These are phyloP conservation scores for Huntiella decipiens DNA, from an alignment of 2,329 filamentous ascomycete species.

Conservation along the genomic window DNA sequence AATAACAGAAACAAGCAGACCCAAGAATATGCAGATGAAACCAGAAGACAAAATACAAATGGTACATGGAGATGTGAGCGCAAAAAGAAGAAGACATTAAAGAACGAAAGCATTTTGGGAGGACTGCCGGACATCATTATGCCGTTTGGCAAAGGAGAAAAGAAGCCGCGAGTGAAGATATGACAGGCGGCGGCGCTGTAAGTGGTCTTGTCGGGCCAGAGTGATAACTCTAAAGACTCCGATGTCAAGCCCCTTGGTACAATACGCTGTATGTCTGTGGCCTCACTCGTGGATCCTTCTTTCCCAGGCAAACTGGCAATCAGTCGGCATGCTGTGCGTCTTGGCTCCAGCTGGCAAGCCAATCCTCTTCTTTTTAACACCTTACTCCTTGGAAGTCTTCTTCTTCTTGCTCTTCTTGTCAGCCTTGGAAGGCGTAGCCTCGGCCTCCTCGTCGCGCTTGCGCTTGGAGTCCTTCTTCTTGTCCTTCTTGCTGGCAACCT, in stretches of 20 bases:
- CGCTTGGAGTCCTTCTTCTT: constrained; percentile 50
- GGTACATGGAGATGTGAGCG: constrained; percentile 8
- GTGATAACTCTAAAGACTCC: background rate
- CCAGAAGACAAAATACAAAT: constrained; percentile 8
- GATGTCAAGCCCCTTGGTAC: too few relatives aligned
- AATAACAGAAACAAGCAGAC: constrained; percentile 8
- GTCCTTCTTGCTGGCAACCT: constrained; percentile 56
- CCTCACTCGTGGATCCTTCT: too few relatives aligned
- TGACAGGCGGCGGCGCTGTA: too few relatives aligned
- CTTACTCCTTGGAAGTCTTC: constrained; percentile 17
- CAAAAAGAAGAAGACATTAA: constrained; percentile 5
- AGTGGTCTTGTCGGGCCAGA: background rate
- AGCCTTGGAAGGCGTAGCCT: constrained; percentile 30
- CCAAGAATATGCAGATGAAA: constrained; percentile 11
- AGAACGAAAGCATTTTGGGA: constrained; percentile 7
- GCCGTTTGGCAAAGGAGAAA: background rate
- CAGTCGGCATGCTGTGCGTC: constrained; percentile 3
- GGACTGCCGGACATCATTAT: constrained; percentile 4
- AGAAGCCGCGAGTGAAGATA: background rate
- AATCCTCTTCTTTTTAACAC: background rate
- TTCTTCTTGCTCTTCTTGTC: constrained; percentile 36
- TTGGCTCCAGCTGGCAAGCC: constrained; percentile 1
- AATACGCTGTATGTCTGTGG: too few relatives aligned
- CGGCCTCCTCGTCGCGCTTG: constrained; percentile 50
- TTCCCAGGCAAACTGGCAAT: background rate